Conservation (phyloP, 306 rosid species). For the Prunus kanzakura region DNA sequence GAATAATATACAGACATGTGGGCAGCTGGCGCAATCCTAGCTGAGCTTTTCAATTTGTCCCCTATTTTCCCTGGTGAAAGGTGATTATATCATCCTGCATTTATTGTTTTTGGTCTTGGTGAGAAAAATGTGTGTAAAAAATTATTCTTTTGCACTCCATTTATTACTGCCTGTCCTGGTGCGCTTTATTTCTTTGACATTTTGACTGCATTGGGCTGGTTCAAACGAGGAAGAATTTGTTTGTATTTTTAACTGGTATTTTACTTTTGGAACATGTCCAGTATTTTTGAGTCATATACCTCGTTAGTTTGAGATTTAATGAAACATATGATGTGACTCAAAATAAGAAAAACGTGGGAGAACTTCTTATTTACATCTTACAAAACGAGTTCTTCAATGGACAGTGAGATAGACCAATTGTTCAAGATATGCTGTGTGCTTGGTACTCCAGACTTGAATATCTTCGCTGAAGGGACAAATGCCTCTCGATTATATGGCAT, state of each 20-base stretch:
- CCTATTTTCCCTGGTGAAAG: conserved; percentile 91
- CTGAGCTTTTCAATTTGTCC: conserved; percentile 80
- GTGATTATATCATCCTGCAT: conserved; percentile 32
- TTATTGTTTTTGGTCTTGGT: conserved; percentile 18
- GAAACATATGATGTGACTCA: background rate
- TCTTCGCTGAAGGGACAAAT: conserved; percentile 54
- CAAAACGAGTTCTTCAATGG: conserved; percentile 23
- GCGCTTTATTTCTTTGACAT: background rate
- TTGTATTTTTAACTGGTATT: background rate
- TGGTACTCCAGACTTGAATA: conserved; percentile 63
- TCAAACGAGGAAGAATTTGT: background rate
- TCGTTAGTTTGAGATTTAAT: background rate
- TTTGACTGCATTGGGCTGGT: background rate
- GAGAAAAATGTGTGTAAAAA: background rate
- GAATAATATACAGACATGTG: conserved; percentile 71
- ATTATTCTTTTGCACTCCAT: conserved; percentile 1
- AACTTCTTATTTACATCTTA: conserved; percentile 14
- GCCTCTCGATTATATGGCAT: conserved; percentile 50
- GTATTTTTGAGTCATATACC: background rate
- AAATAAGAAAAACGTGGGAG: background rate
- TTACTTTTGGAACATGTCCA: background rate
- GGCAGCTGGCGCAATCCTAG: conserved; percentile 85
- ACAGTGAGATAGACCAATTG: conserved; percentile 86
- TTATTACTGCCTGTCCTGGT: background rate
- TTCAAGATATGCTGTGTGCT: conserved; percentile 69